Evolutionary conservation across 2,329 filamentous ascomycete genomes (phyloP), one percentile per base, ranked within the genome.

Genomic region (Annulohypoxylon truncatum): DNA sequence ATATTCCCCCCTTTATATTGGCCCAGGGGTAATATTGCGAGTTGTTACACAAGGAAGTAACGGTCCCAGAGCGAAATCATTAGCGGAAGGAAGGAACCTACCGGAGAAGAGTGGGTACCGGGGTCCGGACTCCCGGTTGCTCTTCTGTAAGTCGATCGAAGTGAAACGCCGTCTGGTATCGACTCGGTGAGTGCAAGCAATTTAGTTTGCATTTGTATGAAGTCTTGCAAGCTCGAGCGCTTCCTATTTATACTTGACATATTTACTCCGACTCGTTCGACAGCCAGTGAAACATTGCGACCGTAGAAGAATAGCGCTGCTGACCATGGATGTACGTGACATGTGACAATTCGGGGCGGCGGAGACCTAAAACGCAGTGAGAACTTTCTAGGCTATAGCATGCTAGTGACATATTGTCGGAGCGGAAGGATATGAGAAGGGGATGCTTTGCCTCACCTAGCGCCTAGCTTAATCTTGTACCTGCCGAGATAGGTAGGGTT

Each of bases 31-130:
- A 9, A 22, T 3, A 42, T 42, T 42, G 9, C 38, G 3, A 20
- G 3, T 10, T 2, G 15, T 20, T 42, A 10, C 18, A 20, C 18
- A 20, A 10, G 38, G 38, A 22, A 22, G 38, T 12, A 20, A 12
- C 9, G 9, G 9, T 18, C 38, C 8, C 22, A 42, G 9, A 29
- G 24, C 13, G 29, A 18, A 12, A 20, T n/a, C 15, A 33, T 35
- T 15, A n/a, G 22, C 31, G 48, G 29, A n/a, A 31, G 35, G 24
- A 31, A 20, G 35, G 4, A 29, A 10, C 38, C 3, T 55, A 28
- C 38, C 38, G 28, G 52, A 24, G 28, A 55, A 15, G 35, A 31
- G 51, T 54, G 51, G 35, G 13, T 54, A 54, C n/a, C 38, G 9
- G 26, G 9, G 15, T 4, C 10, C 38, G 5, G 24, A 13, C 13